phyloP scores from a whole-genome alignment of 2,329 filamentous ascomycete genomes.

The Monosporascus sp. region DNA sequence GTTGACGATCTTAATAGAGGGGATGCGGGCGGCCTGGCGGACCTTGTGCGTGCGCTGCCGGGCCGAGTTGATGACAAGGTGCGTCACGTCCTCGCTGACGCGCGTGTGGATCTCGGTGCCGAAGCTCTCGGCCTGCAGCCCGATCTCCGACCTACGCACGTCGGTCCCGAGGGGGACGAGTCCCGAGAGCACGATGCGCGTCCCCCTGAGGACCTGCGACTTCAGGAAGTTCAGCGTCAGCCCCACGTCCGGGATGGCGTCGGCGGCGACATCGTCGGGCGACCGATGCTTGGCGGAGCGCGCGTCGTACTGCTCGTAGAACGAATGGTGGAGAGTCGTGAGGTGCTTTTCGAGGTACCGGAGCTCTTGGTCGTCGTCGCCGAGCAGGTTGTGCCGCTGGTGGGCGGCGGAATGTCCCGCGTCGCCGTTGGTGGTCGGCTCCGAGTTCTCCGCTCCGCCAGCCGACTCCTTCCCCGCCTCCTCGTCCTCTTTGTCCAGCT shows the following conservation, averaged over 20 bases:
- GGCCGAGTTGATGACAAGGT: conserved; percentile 66
- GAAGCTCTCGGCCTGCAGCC: conserved; percentile 79
- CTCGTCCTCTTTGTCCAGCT: conserved; percentile 80
- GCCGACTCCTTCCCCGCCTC: conserved; percentile 45
- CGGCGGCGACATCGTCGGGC: conserved; percentile 34
- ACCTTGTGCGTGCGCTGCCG: conserved; percentile 86
- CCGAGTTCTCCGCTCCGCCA: conserved; percentile 37
- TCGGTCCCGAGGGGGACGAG: conserved; percentile 80
- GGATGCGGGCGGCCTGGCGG: conserved; percentile 72
- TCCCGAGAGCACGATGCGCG: conserved; percentile 82
- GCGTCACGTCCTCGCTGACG: conserved; percentile 61
- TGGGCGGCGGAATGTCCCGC: conserved; percentile 32
- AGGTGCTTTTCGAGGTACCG: conserved; percentile 71
- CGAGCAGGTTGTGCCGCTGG: conserved; percentile 68
- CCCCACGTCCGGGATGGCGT: conserved; percentile 76
- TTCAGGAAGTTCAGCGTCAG: conserved; percentile 81
- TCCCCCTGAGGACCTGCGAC: conserved; percentile 64
- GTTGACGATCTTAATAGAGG: conserved; percentile 84
- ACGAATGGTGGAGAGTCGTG: conserved; percentile 67
- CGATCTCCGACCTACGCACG: conserved; percentile 77
- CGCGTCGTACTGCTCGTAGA: conserved; percentile 78
- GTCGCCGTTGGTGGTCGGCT: conserved; percentile 21
- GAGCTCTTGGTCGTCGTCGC: conserved; percentile 84
- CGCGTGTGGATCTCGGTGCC: conserved; percentile 61
- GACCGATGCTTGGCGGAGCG: conserved; percentile 41